Evolutionary conservation across 2,329 filamentous ascomycete genomes (phyloP), one percentile per base, ranked within the genome.

Genomic region (Blastomyces percursus): DNA sequence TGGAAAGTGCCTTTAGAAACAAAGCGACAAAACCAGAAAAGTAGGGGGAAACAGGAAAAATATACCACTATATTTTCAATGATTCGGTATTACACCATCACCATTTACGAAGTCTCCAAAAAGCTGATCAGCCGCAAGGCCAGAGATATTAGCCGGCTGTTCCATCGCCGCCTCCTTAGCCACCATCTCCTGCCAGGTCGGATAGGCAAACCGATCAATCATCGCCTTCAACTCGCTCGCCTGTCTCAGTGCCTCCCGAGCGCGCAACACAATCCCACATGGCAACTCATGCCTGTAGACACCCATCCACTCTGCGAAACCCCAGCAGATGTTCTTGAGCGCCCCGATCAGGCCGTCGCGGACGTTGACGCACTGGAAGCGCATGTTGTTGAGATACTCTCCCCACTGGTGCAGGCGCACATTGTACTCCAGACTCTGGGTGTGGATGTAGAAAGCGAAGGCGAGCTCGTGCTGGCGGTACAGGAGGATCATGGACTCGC

Each of bases 301-400:
- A 7, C 51, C 30, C 40, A 51, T 52, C 59, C 59, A 61, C 16
- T 40, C 59, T 7, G 59, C 48, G n/a, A 61, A 61, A 19, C 32
- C 24, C 46, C 46, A 61, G 32, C 48, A 51, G 8, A 52, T 19
- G 48, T 21, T 19, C 11, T 48, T 44, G 14, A 61, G 46, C 21
- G 40, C 35, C 7, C 12, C 16, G 44, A 51, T 19, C 6, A 52
- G 19, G 30, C 59, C 24, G 32, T 61, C 46, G 11, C 44, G 14
- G 44, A 61, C 38, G n/a, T 54, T 61, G 19, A 48, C 32, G 59
- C 38, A 52, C 16, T 52, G 59, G 46, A 54, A 51, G 11, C 59
- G 59, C 46, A 61, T 24, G 32, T 54, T 44, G 59, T 30, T 30
- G 30, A 61, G 32, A 54, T 54, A 61, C 46, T 48, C 30, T 5